Base-by-base conservation (phyloP, 345 rosid genomes). In the Cardamine resedifolia region DNA sequence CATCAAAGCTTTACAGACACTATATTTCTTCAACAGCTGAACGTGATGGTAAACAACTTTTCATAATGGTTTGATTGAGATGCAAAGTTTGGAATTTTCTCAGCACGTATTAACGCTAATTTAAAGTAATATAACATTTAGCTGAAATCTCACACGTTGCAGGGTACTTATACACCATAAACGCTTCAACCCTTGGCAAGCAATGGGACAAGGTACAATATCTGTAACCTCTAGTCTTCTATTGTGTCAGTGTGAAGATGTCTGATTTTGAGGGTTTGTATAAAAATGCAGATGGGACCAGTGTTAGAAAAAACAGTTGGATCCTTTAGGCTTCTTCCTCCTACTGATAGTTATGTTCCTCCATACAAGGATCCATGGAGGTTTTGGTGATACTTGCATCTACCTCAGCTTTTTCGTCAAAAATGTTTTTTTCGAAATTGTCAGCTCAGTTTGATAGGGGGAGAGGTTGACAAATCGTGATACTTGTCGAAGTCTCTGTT, bases 361-460 rank as follows among this genome's bases (percentile, higher is more conserved):
- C 98, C 98, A 31, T 91, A 56, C 77, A 94, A 94, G 80, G 98
- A 94, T 82, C 96, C 98, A 12, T 93, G 97, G 97, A 87, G 97
- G 83, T 93, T 93, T 83, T 90, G 97, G 98, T 93, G 89, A 90
- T 77, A 51, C 55, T 18, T 68, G 58, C 51, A 33, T 61, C 44
- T 63, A 30, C 48, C 59, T 24, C 67, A 31, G 21, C 39, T 18
- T 58, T 58, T 41, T 67, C 55, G 7, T 8, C 36, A 58, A 19
- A 58, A 7, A 3, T 58, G 47, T 16, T 15, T 28, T 48, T 3
- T 36, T 27, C 8, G n/a, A n/a, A 41, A 28, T 43, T 50, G 30
- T 49, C 28, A 34, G 48, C 62, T 73, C 9, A 52, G 10, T 50
- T 50, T 75, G 39, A 24, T 68, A 74, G 55, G 34, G 34, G 47